Conservation (phyloP, 345 rosid species). For the Gossypium bickii region DNA sequence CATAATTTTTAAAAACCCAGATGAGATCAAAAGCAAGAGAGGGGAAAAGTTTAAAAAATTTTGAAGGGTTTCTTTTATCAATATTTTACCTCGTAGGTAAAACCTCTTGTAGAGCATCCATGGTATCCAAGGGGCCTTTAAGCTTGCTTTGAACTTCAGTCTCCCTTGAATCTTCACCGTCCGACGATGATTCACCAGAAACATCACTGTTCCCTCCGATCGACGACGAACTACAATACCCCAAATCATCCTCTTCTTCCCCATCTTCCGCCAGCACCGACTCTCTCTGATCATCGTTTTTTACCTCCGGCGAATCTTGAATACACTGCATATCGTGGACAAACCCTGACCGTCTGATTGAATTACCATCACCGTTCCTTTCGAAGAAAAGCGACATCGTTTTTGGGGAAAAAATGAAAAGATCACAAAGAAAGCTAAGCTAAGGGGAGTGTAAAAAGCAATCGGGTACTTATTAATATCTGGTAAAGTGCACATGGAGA, state of each 20-base stretch:
- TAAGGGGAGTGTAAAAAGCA: background rate
- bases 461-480: background rate
- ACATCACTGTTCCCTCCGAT: constrained; percentile 24
- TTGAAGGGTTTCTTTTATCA: background rate
- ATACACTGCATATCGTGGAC: background rate
- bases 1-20: too few species aligned
- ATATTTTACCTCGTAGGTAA: constrained; percentile 30
- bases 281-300: background rate
- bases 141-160: constrained; percentile 29
- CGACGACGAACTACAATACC: constrained; percentile 25
- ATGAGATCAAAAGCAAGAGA: too few species aligned
- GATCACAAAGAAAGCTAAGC: background rate
- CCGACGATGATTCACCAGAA: constrained; percentile 19
- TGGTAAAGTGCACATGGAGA: constrained; percentile 16
- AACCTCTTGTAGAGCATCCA: constrained; percentile 30
- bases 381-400: constrained; percentile 17
- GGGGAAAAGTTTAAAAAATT: too few species aligned
- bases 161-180: constrained; percentile 21
- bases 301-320: constrained; percentile 11
- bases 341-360: background rate
- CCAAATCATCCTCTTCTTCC: constrained; percentile 14
- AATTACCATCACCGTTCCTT: background rate
- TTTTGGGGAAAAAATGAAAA: background rate
- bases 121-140: constrained; percentile 36
- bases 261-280: background rate